Percentiles rank a stretch among this genome's conserved stretches.
These are phyloP conservation scores for Sphaerobolus stellatus DNA, from an alignment of 1,284 basidiomycete genomes.

Conservation along the genomic window DNA sequence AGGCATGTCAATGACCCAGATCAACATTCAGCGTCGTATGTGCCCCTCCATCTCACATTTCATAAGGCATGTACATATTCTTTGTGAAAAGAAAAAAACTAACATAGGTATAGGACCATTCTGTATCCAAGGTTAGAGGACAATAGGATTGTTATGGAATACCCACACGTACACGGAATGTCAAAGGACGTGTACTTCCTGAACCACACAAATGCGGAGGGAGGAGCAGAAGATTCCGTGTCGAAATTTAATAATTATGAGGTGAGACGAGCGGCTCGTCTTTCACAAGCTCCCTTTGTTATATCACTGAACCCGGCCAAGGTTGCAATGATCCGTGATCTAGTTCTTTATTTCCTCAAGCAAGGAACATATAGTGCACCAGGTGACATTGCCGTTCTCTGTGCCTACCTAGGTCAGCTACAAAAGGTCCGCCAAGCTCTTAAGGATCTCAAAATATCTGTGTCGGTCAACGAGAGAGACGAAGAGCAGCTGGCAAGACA, in stretches of 20 bases:
- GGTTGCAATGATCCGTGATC: slow-evolving; percentile 69
- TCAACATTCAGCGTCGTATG: slow-evolving; percentile 48
- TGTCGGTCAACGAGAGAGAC: slow-evolving; percentile 71
- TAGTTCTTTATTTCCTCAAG: slow-evolving; percentile 66
- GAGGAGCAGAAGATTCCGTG: slow-evolving; percentile 51
- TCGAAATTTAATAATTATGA: slow-evolving; percentile 68
- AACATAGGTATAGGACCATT: slow-evolving; percentile 41
- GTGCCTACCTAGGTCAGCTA: slow-evolving; percentile 74
- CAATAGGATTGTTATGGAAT: slow-evolving; percentile 47
- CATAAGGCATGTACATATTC: slow-evolving; percentile 33
- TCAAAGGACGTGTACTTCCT: slow-evolving; percentile 59
- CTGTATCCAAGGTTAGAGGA: slow-evolving; percentile 61
- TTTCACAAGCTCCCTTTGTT: background rate
- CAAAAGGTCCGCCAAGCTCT: slow-evolving; percentile 49
- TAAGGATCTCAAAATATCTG: slow-evolving; percentile 57
- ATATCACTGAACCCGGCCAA: too few species aligned
- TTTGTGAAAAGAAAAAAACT: background rate
- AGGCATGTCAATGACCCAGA: slow-evolving; percentile 49
- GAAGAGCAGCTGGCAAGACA: slow-evolving; percentile 52
- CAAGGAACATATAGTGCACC: slow-evolving; percentile 57
- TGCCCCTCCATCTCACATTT: slow-evolving; percentile 48
- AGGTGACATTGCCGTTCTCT: slow-evolving; percentile 72
- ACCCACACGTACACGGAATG: slow-evolving; percentile 57
- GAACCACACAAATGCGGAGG: slow-evolving; percentile 53
- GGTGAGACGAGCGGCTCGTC: too few species aligned